Evolutionary conservation across 2,329 filamentous ascomycete genomes (phyloP), one percentile per base, ranked within the genome.

Genomic region (Aspergillus arachidicola): DNA sequence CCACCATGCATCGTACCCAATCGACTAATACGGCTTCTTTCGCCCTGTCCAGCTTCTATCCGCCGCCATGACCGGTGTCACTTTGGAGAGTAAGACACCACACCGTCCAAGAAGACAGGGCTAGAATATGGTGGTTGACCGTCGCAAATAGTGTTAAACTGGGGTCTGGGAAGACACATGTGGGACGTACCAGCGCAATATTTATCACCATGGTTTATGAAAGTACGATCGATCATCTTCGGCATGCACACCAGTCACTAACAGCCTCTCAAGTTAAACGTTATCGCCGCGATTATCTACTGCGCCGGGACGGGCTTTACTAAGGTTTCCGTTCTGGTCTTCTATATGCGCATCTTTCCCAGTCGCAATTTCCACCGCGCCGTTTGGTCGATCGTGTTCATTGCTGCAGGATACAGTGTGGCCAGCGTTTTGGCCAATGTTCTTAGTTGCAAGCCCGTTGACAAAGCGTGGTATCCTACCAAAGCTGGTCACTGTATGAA

Each of bases 241-340:
- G 5, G 26, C 36, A 45, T 46, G 28, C 28, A 53, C 14, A 1
- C 21, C 21, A 26, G 32, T 2, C 11, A 48, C 46, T 65, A 11
- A 59, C 43, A 9, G 45, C 9, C 26, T 43, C 28, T 34, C 26
- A 56, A 75, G 73, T 38, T 68, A 9, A 73, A 73, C 58, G 56
- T 76, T 3, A 61, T 71, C 23, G 69, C 72, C n/a, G 70, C 70
- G 11, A 72, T 75, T 11, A 50, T 75, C 28, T 76, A 76, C 62
- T 71, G 71, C 51, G 67, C 68, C 21, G 71, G 67, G 6, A 73
- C 72, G 14, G 74, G 72, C 6, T 72, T 74, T 57, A 69, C 71
- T 30, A 76, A 76, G 57, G 64, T 73, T 41, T 74, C 74, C 10
- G 73, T 76, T 28, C 69, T 76, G 16, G 34, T 75, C 9, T 71